Percentiles rank a stretch among this genome's conserved stretches.
Evolutionary conservation across 176 grass and related monocot genomes (phyloP).

Genomic region (Musa beccarii): DNA sequence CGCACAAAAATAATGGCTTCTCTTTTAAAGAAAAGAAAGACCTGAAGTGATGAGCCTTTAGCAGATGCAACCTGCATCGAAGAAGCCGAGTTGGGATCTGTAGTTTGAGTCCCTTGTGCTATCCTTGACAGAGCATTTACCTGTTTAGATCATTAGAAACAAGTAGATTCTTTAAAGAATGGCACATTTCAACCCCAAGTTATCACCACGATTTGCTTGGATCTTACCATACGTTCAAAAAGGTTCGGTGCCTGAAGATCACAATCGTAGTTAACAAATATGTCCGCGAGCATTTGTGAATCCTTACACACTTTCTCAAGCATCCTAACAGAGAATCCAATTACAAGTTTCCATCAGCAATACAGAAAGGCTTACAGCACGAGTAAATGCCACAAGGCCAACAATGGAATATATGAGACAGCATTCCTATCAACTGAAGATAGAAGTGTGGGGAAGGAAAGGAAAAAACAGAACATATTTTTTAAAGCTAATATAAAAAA

Average conservation of each 20-base stretch:
- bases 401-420: background rate
- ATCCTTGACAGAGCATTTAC: constrained; percentile 86
- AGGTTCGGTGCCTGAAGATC: constrained; percentile 90
- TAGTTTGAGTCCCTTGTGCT: constrained; percentile 60
- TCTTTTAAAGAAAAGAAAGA: constrained; percentile 30
- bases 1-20: background rate
- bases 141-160: constrained; percentile 29
- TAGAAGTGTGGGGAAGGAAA: background rate
- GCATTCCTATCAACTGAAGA: constrained; percentile 11
- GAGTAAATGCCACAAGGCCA: background rate
- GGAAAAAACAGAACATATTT: background rate
- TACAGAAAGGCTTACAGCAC: background rate
- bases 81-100: constrained; percentile 49
- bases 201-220: background rate
- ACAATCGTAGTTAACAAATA: constrained; percentile 99
- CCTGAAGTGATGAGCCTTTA: constrained; percentile 91
- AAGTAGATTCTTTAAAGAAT: constrained; percentile 3
- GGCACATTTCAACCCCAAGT: background rate
- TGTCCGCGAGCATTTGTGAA: constrained; percentile 96
- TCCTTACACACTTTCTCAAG: constrained; percentile 99
- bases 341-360: constrained; percentile 21
- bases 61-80: constrained; percentile 65
- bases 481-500: background rate
- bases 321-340: constrained; percentile 54
- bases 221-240: constrained; percentile 71